Base-by-base conservation (phyloP, 495 filamentous ascomycete species). In the Pyronema omphalodes region DNA sequence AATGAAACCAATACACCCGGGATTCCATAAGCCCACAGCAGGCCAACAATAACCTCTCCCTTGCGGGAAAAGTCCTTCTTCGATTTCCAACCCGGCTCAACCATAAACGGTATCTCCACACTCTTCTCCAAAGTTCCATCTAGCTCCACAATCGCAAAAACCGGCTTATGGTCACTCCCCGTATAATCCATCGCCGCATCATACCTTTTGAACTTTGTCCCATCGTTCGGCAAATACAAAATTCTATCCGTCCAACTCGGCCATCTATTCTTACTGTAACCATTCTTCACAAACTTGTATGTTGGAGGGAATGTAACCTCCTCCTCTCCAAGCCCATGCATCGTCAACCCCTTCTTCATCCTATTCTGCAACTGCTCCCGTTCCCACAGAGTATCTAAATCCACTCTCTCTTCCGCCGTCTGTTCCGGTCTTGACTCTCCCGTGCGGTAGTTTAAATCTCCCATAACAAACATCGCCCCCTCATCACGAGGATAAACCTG, bases 221-320 rank as follows among this genome's bases (percentile, higher is more conserved):
- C 58, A 43, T 39, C 66, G 46, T 58, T 51, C 5, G 66, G 56
- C 7, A 76, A 72, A 61, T 78, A 95, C 14, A 98, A 69, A 41
- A 98, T 80, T 9, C 91, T 79, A 66, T 98, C 91, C 57, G 86
- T 93, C 89, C 91, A 98, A 62, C 83, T 83, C 0, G 91, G 91
- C 78, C 81, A 94, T 39, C 91, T 80, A 61, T 85, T 80, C 19
- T 66, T 63, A 2, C 54, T 51, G 52, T 69, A 54, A 49, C 72
- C 71, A 19, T 73, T 72, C 47, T 74, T 58, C 35, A 67, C 58
- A 63, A 79, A 88, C 66, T 98, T 98, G 71, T 98, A 98, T 0
- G 91, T 95, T 8, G 91, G 91, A 2, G 85, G 85, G 60, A 96
- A 98, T 5, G 67, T 62, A 55, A 96, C 77, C 0, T 75, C 69